Evolutionary conservation across 305 asterid genomes (phyloP).

Genomic region (Solanum hybrid): DNA sequence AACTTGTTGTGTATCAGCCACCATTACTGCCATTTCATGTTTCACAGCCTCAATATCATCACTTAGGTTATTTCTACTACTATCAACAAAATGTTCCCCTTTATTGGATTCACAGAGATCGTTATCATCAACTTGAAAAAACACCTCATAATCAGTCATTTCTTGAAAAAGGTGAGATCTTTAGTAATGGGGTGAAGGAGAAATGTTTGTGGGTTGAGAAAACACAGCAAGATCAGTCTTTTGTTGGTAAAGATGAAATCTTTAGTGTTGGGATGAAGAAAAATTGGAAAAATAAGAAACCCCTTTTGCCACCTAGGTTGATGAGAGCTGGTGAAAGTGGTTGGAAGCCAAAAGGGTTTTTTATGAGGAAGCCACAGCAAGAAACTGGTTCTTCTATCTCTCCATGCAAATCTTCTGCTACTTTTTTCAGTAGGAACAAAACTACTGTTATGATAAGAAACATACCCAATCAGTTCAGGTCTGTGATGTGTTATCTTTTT

Average conservation of each 20-base stretch:
- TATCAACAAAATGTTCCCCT: background rate
- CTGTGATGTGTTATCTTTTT: background rate
- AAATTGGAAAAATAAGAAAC: background rate
- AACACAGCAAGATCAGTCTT: background rate
- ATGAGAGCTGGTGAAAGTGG: background rate
- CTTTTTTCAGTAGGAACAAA: background rate
- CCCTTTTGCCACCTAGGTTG: background rate
- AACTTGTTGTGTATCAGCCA: background rate
- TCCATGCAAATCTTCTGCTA: background rate
- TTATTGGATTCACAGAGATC: background rate
- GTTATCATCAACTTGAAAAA: background rate
- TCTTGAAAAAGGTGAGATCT: background rate
- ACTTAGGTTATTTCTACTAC: background rate
- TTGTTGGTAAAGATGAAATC: background rate
- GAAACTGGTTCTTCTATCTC: background rate
- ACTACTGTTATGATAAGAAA: slow-evolving; percentile 42
- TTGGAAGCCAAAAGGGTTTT: background rate
- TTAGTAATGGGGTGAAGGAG: background rate
- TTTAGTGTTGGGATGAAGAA: background rate
- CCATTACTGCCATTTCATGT: background rate
- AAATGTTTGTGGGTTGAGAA: background rate
- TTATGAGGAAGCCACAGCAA: background rate
- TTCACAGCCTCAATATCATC: background rate
- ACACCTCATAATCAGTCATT: background rate
- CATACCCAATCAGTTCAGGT: slow-evolving; percentile 41